These are phyloP conservation scores for Turnera subulata DNA, from an alignment of 345 rosid species.

Conservation along the genomic window DNA sequence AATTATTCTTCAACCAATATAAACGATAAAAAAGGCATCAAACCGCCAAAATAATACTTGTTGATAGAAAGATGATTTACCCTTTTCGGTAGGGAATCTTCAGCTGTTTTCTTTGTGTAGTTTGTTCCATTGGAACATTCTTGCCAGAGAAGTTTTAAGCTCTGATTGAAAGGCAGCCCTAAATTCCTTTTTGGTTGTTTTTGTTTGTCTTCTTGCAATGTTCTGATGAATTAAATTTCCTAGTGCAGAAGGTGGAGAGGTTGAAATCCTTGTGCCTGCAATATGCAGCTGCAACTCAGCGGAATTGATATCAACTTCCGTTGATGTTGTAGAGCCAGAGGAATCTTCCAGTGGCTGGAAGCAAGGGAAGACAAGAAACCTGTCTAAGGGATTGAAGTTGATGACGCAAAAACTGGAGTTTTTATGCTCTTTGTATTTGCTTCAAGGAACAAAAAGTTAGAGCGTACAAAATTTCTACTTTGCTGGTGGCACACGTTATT, in stretches of 20 bases:
- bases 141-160: too few relatives aligned
- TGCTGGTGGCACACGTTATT: too few relatives aligned
- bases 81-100: too few relatives aligned
- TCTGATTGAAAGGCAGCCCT: too few relatives aligned
- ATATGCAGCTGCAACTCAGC: slow-evolving; percentile 89
- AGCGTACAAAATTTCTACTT: too few relatives aligned
- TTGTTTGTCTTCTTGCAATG: slow-evolving; percentile 8
- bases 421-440: too few relatives aligned
- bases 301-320: slow-evolving; percentile 88
- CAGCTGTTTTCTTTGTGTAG: too few relatives aligned
- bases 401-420: slow-evolving; percentile 42
- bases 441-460: too few relatives aligned
- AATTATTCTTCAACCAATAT: neutral
- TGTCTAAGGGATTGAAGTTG: slow-evolving; percentile 39
- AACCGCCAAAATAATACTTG: too few relatives aligned
- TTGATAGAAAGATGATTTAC: too few relatives aligned
- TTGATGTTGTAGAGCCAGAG: slow-evolving; percentile 48
- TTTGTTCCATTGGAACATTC: too few relatives aligned
- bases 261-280: slow-evolving; percentile 79
- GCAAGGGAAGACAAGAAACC: slow-evolving; percentile 34
- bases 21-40: too few relatives aligned
- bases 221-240: slow-evolving; percentile 10
- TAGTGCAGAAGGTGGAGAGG: slow-evolving; percentile 84
- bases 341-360: slow-evolving; percentile 36
- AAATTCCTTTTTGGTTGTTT: neutral